Evolutionary conservation across 805 yeast species (phyloP).

Genomic region (Suhomyces xylopsoci): DNA sequence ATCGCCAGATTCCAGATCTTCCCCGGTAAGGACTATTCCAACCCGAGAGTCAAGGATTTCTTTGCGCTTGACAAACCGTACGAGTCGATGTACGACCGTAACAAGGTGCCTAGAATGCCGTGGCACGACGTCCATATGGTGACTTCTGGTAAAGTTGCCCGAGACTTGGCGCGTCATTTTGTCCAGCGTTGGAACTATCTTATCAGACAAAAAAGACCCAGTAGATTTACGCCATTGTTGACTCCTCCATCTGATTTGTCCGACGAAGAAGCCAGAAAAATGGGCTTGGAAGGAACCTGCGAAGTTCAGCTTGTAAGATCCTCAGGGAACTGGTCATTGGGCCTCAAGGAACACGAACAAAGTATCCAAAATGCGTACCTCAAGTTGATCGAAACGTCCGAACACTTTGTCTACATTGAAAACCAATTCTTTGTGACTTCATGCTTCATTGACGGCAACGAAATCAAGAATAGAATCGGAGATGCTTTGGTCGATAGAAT

Average conservation of each 20-base stretch:
- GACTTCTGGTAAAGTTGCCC: slow-evolving; percentile 88
- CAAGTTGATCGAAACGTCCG: slow-evolving; percentile 84
- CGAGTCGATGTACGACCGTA: slow-evolving; percentile 87
- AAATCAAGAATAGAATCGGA: slow-evolving; percentile 84
- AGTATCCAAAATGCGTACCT: slow-evolving; percentile 92
- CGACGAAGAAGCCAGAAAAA: slow-evolving; percentile 59
- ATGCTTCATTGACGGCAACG: slow-evolving; percentile 80
- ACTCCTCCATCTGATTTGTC: slow-evolving; percentile 91
- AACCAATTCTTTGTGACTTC: slow-evolving; percentile 93
- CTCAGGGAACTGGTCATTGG: slow-evolving; percentile 90
- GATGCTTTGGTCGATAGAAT: slow-evolving; percentile 98
- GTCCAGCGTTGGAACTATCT: slow-evolving; percentile 97
- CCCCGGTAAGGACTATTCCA: slow-evolving; percentile 97
- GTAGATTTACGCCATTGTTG: slow-evolving; percentile 86
- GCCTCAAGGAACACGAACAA: slow-evolving; percentile 77
- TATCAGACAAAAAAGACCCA: slow-evolving; percentile 89
- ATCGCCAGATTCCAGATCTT: slow-evolving; percentile 59
- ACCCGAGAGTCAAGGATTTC: slow-evolving; percentile 91
- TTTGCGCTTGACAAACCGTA: slow-evolving; percentile 77
- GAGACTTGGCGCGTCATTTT: slow-evolving; percentile 90
- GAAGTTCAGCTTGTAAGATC: slow-evolving; percentile 89
- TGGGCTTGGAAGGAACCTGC: slow-evolving; percentile 77
- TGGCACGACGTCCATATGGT: slow-evolving; percentile 99
- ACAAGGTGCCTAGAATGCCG: slow-evolving; percentile 87
- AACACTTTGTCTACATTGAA: slow-evolving; percentile 90